Percentiles rank a stretch among this genome's conserved stretches.
These are phyloP conservation scores for Caryopteris hybrid DNA, from an alignment of 305 asterid genomes.

Conservation along the genomic window DNA sequence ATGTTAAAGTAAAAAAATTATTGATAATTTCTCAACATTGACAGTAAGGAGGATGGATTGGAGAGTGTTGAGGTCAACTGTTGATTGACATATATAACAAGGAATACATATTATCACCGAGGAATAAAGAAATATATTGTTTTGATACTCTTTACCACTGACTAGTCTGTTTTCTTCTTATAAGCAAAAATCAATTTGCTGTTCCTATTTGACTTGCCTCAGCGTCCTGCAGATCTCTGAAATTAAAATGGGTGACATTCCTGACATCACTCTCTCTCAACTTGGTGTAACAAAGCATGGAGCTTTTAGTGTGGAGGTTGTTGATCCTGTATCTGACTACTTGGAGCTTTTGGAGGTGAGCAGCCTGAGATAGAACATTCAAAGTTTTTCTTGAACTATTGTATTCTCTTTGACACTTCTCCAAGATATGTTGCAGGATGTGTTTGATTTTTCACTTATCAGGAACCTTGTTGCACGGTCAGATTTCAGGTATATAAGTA, in stretches of 20 bases:
- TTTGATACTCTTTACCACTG: neutral
- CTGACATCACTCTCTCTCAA: constrained; percentile 71
- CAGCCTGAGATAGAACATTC: constrained; percentile 4
- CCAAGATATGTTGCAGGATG: constrained; percentile 56
- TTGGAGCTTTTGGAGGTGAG: constrained; percentile 96
- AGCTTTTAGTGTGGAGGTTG: constrained; percentile 74
- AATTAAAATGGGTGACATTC: constrained; percentile 75
- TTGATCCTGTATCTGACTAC: constrained; percentile 92
- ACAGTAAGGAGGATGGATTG: too few relatives aligned
- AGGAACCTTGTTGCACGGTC: constrained; percentile 61
- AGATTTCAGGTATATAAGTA: constrained; percentile 65
- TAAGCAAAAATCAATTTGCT: constrained; percentile 10
- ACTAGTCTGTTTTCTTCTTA: neutral
- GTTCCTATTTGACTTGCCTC: constrained; percentile 26
- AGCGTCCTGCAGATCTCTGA: constrained; percentile 66
- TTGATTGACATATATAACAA: too few relatives aligned
- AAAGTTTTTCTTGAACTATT: neutral
- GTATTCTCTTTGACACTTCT: constrained; percentile 5
- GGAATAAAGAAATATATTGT: too few relatives aligned
- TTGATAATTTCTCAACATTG: too few relatives aligned
- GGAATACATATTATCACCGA: too few relatives aligned
- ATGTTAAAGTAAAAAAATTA: too few relatives aligned
- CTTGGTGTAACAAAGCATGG: constrained; percentile 64
- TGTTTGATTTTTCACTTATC: constrained; percentile 87
- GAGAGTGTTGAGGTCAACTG: too few relatives aligned